Evolutionary conservation across 805 yeast species (phyloP), one percentile per base, ranked within the genome.

Genomic region (Starmera caribaea): DNA sequence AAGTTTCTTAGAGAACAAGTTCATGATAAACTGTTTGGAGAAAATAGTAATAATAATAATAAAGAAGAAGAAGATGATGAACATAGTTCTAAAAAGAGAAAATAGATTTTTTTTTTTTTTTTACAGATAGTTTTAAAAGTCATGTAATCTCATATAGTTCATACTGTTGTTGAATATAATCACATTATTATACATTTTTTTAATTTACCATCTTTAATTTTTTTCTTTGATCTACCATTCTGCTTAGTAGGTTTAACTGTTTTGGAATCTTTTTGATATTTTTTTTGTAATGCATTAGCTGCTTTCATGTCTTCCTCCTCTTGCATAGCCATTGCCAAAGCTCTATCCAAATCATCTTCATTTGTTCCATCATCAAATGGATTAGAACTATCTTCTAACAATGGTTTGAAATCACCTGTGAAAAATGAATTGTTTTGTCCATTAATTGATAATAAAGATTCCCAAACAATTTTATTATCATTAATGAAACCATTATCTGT

Each of bases 371-470:
- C 57, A 26, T 37, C 35, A 35, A 46, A 49, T 16, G 55, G 55
- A 30, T 51, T 50, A 12, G 45, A n/a, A 3, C 48, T 36, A 35
- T 47, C 52, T 26, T 47, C 51, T 12, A 53, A 32, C 7, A 48
- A 35, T 16, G 79, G 79, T 8, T 66, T 55, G 47, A 85, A 85
- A 15, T 65, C 68, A 2, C 92, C 95, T 12, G 75, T 73, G 55
- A 74, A 77, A 49, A 79, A 84, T 24, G 67, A 63, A 51, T 85
- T 94, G n/a, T 75, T 76, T 1, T 66, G 59, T 0, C 96, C 96
- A 34, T 69, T 69, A 3, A 78, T 70, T 3, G 85, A 74, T 37
- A 69, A 71, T 33, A 90, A 61, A 1, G 83, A 73, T 54, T 84
- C 89, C 97, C 97, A 90, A 8, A 86, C 85, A 15, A 82, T 71